phyloP scores from a whole-genome alignment of 305 asterid genomes.

The Fraxinus xanthoxyloides region DNA sequence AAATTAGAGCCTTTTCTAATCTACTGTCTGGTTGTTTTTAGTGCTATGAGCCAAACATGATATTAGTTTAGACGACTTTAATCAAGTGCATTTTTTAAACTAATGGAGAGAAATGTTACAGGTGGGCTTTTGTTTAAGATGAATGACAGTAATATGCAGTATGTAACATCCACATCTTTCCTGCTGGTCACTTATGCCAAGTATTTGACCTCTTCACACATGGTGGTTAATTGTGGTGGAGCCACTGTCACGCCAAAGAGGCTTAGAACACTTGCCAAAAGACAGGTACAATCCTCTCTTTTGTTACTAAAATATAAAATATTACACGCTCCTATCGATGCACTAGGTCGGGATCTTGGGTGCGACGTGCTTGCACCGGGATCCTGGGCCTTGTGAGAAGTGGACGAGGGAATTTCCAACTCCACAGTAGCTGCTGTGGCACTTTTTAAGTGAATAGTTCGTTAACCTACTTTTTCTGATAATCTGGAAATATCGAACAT shows the following conservation, averaged over 20 bases:
- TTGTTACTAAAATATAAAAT: not conserved
- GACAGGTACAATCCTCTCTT: conserved; percentile 44
- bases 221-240: conserved; percentile 78
- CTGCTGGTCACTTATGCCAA: conserved; percentile 82
- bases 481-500: not conserved
- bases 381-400: not conserved
- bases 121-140: conserved; percentile 96
- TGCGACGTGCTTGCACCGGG: not conserved
- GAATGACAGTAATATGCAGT: conserved; percentile 90
- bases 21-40: not conserved
- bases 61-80: not conserved
- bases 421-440: not conserved
- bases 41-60: not conserved
- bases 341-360: not conserved
- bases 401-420: not conserved
- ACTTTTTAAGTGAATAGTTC: not conserved
- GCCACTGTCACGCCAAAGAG: conserved; percentile 58
- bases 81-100: not conserved
- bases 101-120: conserved; percentile 17
- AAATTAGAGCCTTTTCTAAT: not conserved
- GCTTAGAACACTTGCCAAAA: conserved; percentile 74
- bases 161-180: conserved; percentile 91
- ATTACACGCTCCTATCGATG: not conserved
- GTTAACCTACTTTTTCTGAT: not conserved
- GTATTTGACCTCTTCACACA: conserved; percentile 73